Evolutionary conservation across 1,139 yeast species (phyloP), one percentile per base, ranked within the genome.

Genomic region (Geotrichum cucujoidarum): DNA sequence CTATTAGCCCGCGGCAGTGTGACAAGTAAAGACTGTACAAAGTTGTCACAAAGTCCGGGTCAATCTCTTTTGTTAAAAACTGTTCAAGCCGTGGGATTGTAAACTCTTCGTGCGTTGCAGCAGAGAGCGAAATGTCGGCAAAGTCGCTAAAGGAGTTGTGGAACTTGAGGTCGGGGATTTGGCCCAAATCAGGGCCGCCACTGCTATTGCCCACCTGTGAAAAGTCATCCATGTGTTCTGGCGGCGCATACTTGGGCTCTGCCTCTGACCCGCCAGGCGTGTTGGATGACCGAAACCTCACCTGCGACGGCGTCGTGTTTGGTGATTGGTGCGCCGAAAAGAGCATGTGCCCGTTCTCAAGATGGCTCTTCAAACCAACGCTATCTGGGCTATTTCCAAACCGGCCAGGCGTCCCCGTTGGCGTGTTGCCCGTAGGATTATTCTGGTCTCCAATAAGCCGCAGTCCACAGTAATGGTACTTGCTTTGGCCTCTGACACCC

Each of bases 401-500:
- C 27, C 57, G 43, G 8, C 54, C 50, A 1, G 65, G 64, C 6
- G 63, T 60, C 14, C 61, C 62, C n/a, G 56, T 55, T 4, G 65
- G 66, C 11, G 65, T 60, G 25, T 45, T 46, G 7, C 60, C 63
- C 20, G 62, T 56, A 3, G 64, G 49, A 35, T 56, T 54, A 27
- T 57, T 57, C 21, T 51, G 56, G 43, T 79, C 85, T 8, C 78
- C 84, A 17, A 77, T 68, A 47, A 89, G 65, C 57, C 76, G 77
- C 46, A 89, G 73, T 1, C 97, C 97, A 67, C 95, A 87, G 63
- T 89, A 90, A 63, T 89, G 95, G 64, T 90, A 89, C 60, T 87
- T 86, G 18, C 92, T 82, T 61, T 85, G 90, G 7, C 96, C 96
- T 47, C 96, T 73, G 67, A 83, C 82, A 11, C 97, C 97, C 52